Evolutionary conservation across 768 basidiomycete species (phyloP), one percentile per base, ranked within the genome.

Genomic region (Pluteus cervinus): DNA sequence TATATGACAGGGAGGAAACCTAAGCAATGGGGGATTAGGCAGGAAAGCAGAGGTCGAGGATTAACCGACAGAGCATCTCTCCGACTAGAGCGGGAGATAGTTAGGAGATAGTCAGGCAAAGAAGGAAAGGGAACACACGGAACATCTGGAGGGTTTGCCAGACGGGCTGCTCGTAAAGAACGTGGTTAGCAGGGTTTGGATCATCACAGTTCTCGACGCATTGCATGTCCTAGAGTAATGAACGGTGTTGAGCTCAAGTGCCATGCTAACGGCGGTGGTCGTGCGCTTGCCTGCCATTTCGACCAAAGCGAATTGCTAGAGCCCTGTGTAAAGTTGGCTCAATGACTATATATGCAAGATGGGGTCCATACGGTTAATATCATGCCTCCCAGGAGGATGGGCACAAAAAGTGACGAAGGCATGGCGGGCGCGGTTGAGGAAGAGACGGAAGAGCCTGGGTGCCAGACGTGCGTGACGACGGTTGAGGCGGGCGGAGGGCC

Each of bases 111-210:
- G 47, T 45, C 41, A 52, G 41, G 42, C 33, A 48, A 32, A 39
- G 32, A 42, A 34, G 26, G 43, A 52, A 39, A 33, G 33, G 29
- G 33, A 37, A 73, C 83, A 59, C 54, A 87, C 85, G 69, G 61
- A 88, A 89, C 86, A 89, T 91, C 59, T 88, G 86, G 26, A 90
- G 71, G 10, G 79, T 88, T 60, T 91, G 88, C 86, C 89, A 86
- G 17, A 94, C 89, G 4, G 91, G 92, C 57, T 97, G 94, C 53
- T 97, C 92, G 57, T 86, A 98, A 21, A 88, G 72, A 33, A 91
- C 70, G 38, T 74, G 78, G 24, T 66, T 65, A 3, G 52, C 44
- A 2, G 80, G 73, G 58, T 87, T 66, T 24, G 74, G 73, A 46
- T 81, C 72, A 32, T 58, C 56, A 57, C 94, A 98, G 59, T 93